Conservation (phyloP, 2,329 filamentous ascomycete genomes). For the Rhynchosporium graminicola region DNA sequence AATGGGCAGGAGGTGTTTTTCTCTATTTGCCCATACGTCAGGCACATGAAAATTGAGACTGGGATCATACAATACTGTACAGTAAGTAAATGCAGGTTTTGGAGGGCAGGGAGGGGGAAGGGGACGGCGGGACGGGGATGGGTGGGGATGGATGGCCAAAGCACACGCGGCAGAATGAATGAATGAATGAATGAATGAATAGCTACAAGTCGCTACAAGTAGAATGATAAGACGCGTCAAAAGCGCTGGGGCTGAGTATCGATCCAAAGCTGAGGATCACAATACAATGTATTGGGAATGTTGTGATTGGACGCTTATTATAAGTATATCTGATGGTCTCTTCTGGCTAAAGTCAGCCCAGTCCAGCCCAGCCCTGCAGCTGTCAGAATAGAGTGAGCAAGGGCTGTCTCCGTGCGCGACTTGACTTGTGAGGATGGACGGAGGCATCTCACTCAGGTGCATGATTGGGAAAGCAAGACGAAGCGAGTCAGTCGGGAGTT, state of each 20-base stretch:
- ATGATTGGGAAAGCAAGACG: neutral
- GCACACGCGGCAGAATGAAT: conserved; percentile 19
- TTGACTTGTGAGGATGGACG: neutral
- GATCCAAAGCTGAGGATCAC: too few relatives aligned
- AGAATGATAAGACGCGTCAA: neutral
- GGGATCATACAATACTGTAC: conserved; percentile 3
- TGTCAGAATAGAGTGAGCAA: neutral
- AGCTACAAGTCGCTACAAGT: neutral
- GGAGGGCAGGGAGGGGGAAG: neutral
- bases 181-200: too few relatives aligned
- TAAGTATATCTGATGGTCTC: neutral
- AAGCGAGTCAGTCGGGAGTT: conserved; percentile 9
- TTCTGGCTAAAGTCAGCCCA: conserved; percentile 1
- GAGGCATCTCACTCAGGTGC: too few relatives aligned
- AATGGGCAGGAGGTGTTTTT: conserved; percentile 1
- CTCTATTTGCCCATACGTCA: conserved; percentile 27
- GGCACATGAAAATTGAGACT: conserved; percentile 20
- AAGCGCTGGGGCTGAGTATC: neutral
- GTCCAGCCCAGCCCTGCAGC: conserved; percentile 11
- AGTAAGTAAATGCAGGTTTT: conserved; percentile 19
- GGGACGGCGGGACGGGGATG: neutral
- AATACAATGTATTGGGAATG: too few relatives aligned
- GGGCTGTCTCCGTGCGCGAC: neutral
- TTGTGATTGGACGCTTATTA: neutral
- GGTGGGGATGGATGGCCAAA: conserved; percentile 1